These are phyloP conservation scores for Gossypium herbaceum DNA, from an alignment of 345 rosid genomes.

Conservation along the genomic window DNA sequence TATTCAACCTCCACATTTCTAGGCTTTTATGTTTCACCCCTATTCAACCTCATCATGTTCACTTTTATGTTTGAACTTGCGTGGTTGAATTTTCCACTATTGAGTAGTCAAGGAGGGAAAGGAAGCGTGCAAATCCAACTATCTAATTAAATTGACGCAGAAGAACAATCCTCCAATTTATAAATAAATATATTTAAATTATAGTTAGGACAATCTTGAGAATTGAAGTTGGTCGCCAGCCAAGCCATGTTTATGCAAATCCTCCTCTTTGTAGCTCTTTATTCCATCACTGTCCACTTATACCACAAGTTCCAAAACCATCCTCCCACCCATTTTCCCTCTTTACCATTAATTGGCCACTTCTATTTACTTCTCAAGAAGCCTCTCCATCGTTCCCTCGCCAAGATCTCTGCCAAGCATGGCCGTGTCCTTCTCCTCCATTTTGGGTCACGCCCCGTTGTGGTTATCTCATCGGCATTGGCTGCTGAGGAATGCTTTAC, in stretches of 20 bases:
- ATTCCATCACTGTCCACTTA: not conserved
- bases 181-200: not conserved
- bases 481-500: not conserved
- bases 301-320: not conserved
- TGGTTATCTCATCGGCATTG: not conserved
- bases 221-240: not conserved
- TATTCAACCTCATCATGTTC: no score
- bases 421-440: not conserved
- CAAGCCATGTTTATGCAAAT: not conserved
- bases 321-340: not conserved
- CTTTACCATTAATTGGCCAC: not conserved
- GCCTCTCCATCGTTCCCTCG: not conserved
- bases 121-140: not conserved
- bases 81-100: no score
- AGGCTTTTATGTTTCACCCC: no score
- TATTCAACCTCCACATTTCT: no score
- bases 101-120: not conserved
- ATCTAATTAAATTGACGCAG: not conserved
- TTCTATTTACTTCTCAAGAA: not conserved
- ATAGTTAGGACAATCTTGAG: not conserved
- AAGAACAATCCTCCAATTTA: not conserved
- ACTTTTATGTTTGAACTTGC: no score
- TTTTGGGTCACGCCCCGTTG: conserved; percentile 6
- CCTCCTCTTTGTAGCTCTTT: not conserved
- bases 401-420: not conserved